Evolutionary conservation across 331 rosid species (phyloP).

Genomic region (Phaseolus coccineus): DNA sequence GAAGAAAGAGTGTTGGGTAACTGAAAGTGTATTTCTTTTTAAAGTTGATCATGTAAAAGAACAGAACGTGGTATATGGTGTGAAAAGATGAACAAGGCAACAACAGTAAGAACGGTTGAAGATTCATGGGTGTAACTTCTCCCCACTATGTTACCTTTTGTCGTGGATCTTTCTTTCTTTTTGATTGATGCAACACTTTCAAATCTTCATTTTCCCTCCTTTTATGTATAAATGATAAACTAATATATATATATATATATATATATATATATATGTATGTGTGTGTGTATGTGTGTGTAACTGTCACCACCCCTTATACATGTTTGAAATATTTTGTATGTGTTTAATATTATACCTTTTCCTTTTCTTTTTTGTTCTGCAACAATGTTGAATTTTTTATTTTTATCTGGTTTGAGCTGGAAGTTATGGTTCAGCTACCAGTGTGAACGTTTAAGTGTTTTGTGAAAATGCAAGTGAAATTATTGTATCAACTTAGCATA

Average conservation of each 20-base stretch:
- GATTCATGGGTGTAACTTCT: conserved; percentile 51
- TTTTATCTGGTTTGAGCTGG: no score
- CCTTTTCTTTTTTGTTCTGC: not conserved
- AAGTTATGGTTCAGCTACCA: no score
- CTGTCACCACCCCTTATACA: conserved; percentile 23
- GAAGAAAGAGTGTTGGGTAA: conserved; percentile 49
- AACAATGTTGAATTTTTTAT: not conserved
- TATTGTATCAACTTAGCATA: not conserved
- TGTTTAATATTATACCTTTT: no score
- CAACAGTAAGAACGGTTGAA: conserved; percentile 45
- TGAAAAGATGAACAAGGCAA: conserved; percentile 25
- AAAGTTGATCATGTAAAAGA: conserved; percentile 26
- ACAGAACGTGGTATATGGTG: conserved; percentile 1
- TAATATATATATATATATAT: no score
- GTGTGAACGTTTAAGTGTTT: not conserved
- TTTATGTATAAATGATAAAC: not conserved
- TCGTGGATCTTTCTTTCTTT: not conserved
- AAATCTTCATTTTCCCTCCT: not conserved
- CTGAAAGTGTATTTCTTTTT: conserved; percentile 20
- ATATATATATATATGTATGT: no score
- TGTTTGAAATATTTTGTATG: not conserved
- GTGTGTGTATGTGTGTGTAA: not conserved
- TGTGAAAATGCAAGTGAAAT: conserved; percentile 11
- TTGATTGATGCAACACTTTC: not conserved
- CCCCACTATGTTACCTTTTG: conserved; percentile 24